These are phyloP conservation scores for Cryphonectria parasitica DNA, from an alignment of 2,329 filamentous ascomycete genomes.

Conservation along the genomic window DNA sequence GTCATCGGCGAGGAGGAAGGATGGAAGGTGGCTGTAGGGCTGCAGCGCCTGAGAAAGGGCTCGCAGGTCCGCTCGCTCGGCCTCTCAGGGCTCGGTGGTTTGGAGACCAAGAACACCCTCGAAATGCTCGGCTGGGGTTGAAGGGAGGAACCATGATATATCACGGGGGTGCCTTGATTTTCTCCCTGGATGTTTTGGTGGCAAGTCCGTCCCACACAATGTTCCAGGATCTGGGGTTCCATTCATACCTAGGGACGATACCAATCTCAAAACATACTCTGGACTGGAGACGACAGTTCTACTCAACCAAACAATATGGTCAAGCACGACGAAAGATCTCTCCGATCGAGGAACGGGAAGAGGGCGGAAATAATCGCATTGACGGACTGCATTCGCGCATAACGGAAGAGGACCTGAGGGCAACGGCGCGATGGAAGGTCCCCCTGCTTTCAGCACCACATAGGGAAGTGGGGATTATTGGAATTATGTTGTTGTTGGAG, in stretches of 20 bases:
- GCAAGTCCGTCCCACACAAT: background rate
- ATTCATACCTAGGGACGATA: background rate
- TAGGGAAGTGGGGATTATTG: background rate
- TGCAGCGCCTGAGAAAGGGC: slow-evolving; percentile 64
- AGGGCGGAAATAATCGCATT: background rate
- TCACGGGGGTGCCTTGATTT: background rate
- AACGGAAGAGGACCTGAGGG: background rate
- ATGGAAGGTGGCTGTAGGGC: slow-evolving; percentile 68
- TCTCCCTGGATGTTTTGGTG: background rate
- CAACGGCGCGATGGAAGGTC: background rate
- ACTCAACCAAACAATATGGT: background rate
- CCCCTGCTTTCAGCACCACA: background rate
- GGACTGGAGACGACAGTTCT: background rate
- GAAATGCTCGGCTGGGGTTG: slow-evolving; percentile 61
- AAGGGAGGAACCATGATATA: background rate
- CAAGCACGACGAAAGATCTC: background rate
- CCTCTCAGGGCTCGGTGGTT: slow-evolving; percentile 57
- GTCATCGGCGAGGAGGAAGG: slow-evolving; percentile 66
- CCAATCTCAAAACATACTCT: background rate
- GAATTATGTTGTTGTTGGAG: background rate
- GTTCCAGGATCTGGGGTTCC: background rate
- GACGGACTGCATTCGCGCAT: background rate
- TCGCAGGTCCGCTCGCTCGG: slow-evolving; percentile 63
- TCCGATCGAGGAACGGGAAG: background rate
- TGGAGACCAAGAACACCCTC: slow-evolving; percentile 59